Base-by-base conservation (phyloP, 202 grass and related monocot genomes). In the Hordeum pubiflorum region DNA sequence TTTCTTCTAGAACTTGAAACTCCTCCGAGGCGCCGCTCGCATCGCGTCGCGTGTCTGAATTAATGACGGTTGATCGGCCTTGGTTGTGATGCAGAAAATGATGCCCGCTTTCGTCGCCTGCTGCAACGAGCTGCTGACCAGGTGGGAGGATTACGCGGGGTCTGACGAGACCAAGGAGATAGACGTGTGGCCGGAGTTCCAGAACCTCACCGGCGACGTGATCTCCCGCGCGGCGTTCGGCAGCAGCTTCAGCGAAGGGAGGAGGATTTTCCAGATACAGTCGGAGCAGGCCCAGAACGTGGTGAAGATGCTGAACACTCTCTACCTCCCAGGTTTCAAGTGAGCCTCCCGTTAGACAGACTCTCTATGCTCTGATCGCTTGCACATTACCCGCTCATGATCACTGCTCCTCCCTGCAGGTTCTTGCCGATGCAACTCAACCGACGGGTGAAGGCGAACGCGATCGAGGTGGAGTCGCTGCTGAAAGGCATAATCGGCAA, bases 201-300 rank as follows among this genome's bases (percentile, higher is more conserved):
- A 70, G 22, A 70, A 44, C 67, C 67, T 70, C 67, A 70, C 67
- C 12, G 67, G 67, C 39, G 67, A 70, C 67, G 67, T 70, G 22
- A 70, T 70, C 67, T 70, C 67, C 0, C 67, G 67, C 1, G 67
- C 39, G 41, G 67, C 67, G 12, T 70, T 70, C 22, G 67, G 67
- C 39, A 70, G 39, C 67, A 44, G 67, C 39, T 70, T 70, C 39
- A 44, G 22, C 22, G 67, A 70, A 41, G 39, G 67, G 22, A 70
- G 67, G 2, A 70, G 39, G 67, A 70, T 70, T 5, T 70, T 70
- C 39, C 67, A 70, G 1, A 9, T 70, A 46, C 67, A 70, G 39
- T 70, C 67, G 1, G 67, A 70, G 67, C 67, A 70, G 67, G 67
- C 67, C 3, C 67, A 17, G 1, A 70, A 70, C 0, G 67, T 70